These are phyloP conservation scores for Gryganskiella cystojenkinii DNA, from an alignment of 192 early-diverging fungal genomes.

Conservation along the genomic window DNA sequence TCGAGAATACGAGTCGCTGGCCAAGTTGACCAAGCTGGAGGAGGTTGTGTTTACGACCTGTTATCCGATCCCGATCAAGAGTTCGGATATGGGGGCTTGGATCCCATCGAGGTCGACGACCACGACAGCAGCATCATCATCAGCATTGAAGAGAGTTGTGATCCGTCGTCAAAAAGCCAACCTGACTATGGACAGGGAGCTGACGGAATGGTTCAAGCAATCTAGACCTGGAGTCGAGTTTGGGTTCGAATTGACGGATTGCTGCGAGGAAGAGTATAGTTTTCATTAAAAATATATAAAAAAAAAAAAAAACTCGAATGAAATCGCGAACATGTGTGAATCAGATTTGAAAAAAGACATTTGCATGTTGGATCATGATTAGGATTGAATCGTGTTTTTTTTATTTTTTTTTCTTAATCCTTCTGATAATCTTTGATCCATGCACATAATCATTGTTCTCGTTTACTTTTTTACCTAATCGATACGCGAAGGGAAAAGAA, in stretches of 20 bases:
- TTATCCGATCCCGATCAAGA: constrained; percentile 48
- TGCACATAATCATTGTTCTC: too few relatives aligned
- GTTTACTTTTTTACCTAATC: too few relatives aligned
- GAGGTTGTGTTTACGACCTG: constrained; percentile 44
- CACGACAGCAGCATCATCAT: not conserved
- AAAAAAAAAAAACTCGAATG: too few relatives aligned
- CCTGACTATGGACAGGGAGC: constrained; percentile 5
- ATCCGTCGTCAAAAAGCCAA: constrained; percentile 31
- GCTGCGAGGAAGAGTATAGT: constrained; percentile 40
- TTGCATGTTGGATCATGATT: too few relatives aligned
- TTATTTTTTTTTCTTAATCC: too few relatives aligned
- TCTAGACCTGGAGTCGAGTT: constrained; percentile 5
- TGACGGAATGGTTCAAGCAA: constrained; percentile 21
- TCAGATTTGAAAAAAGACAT: too few relatives aligned
- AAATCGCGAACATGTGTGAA: too few relatives aligned
- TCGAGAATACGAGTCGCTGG: constrained; percentile 38
- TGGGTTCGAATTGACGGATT: constrained; percentile 31
- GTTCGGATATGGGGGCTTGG: constrained; percentile 15
- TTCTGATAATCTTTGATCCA: too few relatives aligned
- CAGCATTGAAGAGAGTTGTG: constrained; percentile 14
- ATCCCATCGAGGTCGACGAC: not conserved
- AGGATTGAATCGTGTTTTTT: too few relatives aligned
- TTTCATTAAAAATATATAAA: not conserved
- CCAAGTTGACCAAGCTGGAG: constrained; percentile 5
- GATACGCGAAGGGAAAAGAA: too few relatives aligned